Evolutionary conservation across 176 grass and related monocot genomes (phyloP).

Genomic region (Juncus inflexus): DNA sequence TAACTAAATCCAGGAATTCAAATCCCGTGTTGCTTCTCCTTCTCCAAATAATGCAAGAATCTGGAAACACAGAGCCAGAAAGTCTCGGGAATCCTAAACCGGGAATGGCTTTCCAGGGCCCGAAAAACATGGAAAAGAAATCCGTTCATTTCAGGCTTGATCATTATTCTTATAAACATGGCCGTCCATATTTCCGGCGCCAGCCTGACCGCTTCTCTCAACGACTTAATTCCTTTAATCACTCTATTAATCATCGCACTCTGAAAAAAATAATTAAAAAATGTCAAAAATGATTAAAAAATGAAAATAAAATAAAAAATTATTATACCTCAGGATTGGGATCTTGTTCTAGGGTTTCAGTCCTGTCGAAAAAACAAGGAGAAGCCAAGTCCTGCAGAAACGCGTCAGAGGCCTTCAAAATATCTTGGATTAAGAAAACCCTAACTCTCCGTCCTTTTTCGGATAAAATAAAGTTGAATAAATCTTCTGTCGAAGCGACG

Average conservation of each 20-base stretch:
- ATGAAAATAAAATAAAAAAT: not conserved
- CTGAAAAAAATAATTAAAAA: constrained; percentile 37
- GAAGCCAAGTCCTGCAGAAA: constrained; percentile 74
- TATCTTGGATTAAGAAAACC: constrained; percentile 89
- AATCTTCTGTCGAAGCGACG: constrained; percentile 86
- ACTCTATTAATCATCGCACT: constrained; percentile 69
- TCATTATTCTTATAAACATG: constrained; percentile 60
- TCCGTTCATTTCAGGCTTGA: constrained; percentile 52
- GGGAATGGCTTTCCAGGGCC: constrained; percentile 49
- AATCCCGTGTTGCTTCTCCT: constrained; percentile 22
- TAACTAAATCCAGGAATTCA: constrained; percentile 23
- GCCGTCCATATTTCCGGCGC: constrained; percentile 73
- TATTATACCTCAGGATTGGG: constrained; percentile 57
- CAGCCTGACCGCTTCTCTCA: constrained; percentile 49
- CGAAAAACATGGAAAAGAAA: constrained; percentile 67
- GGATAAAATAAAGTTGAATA: constrained; percentile 79
- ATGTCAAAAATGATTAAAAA: not conserved
- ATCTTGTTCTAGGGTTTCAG: constrained; percentile 24
- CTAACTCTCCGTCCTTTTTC: constrained; percentile 91
- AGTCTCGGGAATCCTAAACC: constrained; percentile 63
- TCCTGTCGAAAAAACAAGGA: constrained; percentile 53
- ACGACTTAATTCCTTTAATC: constrained; percentile 46
- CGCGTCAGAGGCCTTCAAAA: constrained; percentile 60
- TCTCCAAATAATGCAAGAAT: constrained; percentile 75
- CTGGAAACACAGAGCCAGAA: constrained; percentile 72